phyloP scores from a whole-genome alignment of 148 eudicot genomes.

The Salicornia ramosissima region DNA sequence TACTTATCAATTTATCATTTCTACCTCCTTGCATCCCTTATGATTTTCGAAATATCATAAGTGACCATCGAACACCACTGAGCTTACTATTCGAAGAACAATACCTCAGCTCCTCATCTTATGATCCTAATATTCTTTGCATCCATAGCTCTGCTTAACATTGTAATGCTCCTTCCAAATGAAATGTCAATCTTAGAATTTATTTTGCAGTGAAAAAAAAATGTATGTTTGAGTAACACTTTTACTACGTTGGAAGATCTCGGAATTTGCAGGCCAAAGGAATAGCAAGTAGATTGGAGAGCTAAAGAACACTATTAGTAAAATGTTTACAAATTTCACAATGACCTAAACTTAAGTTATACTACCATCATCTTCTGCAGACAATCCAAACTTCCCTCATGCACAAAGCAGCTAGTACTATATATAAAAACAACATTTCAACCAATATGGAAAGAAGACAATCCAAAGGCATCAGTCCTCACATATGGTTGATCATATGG shows the following conservation, averaged over 20 bases:
- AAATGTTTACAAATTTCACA: not conserved
- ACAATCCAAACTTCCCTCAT: not conserved
- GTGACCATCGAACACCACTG: too few relatives aligned
- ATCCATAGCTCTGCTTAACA: not conserved
- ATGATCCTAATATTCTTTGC: not conserved
- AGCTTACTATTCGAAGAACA: too few relatives aligned
- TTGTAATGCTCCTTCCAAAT: not conserved
- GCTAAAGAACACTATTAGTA: not conserved
- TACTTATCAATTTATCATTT: too few relatives aligned
- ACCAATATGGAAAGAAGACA: not conserved
- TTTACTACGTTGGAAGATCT: not conserved
- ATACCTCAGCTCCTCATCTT: not conserved
- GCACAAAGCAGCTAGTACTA: not conserved
- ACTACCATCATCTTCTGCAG: not conserved
- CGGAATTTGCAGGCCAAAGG: not conserved
- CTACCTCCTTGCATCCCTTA: too few relatives aligned
- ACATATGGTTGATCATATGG: not conserved
- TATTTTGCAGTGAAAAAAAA: not conserved
- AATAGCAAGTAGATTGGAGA: not conserved
- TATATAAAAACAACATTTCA: not conserved
- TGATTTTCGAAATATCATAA: too few relatives aligned
- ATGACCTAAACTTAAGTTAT: not conserved
- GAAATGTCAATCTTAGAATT: not conserved
- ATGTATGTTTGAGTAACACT: too few relatives aligned
- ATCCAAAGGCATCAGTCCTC: conserved; percentile 2